These are phyloP conservation scores for Passiflora organensis DNA, from an alignment of 345 rosid species.

Conservation along the genomic window DNA sequence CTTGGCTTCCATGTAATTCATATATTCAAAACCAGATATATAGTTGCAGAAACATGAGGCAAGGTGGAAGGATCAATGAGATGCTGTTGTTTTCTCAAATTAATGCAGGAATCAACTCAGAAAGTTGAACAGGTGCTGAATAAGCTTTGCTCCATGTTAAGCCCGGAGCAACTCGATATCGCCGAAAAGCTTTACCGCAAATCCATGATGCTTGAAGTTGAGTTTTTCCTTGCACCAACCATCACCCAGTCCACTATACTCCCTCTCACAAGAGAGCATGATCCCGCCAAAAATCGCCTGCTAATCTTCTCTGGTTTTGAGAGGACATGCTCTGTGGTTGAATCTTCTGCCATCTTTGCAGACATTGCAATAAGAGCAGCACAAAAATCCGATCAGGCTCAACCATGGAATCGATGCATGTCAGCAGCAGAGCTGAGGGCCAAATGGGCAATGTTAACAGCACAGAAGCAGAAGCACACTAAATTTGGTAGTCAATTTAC, in stretches of 20 bases:
- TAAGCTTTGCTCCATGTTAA: slow-evolving; percentile 83
- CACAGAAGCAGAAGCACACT: slow-evolving; percentile 66
- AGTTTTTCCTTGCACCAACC: slow-evolving; percentile 84
- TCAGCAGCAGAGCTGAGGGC: slow-evolving; percentile 66
- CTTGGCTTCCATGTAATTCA: neutral
- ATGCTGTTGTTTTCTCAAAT: slow-evolving; percentile 32
- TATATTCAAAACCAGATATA: too few species aligned
- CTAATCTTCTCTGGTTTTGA: slow-evolving; percentile 92
- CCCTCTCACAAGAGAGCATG: slow-evolving; percentile 61
- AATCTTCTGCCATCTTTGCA: slow-evolving; percentile 93
- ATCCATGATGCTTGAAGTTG: slow-evolving; percentile 96
- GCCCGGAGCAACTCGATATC: slow-evolving; percentile 85
- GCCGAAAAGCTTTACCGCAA: slow-evolving; percentile 91
- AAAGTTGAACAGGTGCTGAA: slow-evolving; percentile 93
- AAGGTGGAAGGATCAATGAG: neutral
- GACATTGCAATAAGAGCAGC: slow-evolving; percentile 90
- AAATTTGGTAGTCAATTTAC: slow-evolving; percentile 44
- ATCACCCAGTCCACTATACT: slow-evolving; percentile 64
- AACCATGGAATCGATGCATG: slow-evolving; percentile 57
- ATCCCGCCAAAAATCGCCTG: slow-evolving; percentile 49
- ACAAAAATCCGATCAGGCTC: slow-evolving; percentile 65
- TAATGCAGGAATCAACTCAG: slow-evolving; percentile 73
- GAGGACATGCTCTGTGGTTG: slow-evolving; percentile 86
- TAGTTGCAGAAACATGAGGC: too few species aligned
- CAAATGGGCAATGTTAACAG: slow-evolving; percentile 44